A percentile compares a stretch with the other conserved stretches of the same genome.
phyloP scores from a whole-genome alignment of 129 eudicot species.

The Oenanthe sinensis region DNA sequence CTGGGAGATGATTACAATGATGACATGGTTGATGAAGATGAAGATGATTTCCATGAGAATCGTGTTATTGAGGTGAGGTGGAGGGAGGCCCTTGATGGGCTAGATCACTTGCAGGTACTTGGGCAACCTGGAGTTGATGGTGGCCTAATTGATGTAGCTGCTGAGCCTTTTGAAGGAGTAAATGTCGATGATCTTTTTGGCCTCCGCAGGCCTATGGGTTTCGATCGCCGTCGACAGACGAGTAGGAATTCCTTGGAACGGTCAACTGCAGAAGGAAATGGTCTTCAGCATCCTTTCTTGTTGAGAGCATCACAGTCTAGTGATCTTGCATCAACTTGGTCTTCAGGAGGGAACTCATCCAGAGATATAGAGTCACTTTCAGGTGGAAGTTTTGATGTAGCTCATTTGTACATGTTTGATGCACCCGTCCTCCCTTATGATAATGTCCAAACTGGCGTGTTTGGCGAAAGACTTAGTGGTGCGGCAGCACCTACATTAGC shows the following conservation, averaged over 20 bases:
- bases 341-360: conserved; percentile 57
- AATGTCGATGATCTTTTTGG: conserved; percentile 95
- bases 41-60: conserved; percentile 89
- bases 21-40: conserved; percentile 95
- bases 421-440: conserved; percentile 77
- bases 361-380: conserved; percentile 62
- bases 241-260: conserved; percentile 64
- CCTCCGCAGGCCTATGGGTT: conserved; percentile 60
- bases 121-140: conserved; percentile 75
- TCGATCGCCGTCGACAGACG: conserved; percentile 82
- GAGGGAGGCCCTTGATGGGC: conserved; percentile 97
- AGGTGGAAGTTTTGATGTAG: conserved; percentile 54
- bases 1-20: conserved; percentile 91
- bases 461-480: conserved; percentile 56
- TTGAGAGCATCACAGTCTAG: conserved; percentile 59
- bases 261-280: conserved; percentile 51
- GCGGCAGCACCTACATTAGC: conserved; percentile 57
- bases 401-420: conserved; percentile 79
- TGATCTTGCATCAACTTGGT: conserved; percentile 46
- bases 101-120: conserved; percentile 62
- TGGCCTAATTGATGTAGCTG: conserved; percentile 67
- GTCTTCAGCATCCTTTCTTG: conserved; percentile 83
- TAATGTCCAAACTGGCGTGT: conserved; percentile 42
- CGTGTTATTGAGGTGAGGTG: conserved; percentile 95
- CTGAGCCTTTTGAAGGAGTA: conserved; percentile 92